These are phyloP conservation scores for Paraphoma sp. DNA, from an alignment of 2,329 filamentous ascomycete species.

Conservation along the genomic window DNA sequence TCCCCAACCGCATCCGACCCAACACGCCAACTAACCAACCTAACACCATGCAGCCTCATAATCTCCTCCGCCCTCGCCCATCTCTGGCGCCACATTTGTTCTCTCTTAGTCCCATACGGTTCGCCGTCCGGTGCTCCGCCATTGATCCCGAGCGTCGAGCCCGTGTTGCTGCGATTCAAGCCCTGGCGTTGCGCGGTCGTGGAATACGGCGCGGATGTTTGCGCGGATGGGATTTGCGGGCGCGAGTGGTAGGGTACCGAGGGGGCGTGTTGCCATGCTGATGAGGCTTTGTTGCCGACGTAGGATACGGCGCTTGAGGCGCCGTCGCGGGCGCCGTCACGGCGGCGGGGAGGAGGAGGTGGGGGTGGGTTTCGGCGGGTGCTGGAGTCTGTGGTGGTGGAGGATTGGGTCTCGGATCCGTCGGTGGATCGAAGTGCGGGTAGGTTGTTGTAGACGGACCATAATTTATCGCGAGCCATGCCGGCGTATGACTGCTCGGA, in stretches of 20 bases:
- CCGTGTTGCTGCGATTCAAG: constrained; percentile 33
- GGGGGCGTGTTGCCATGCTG: constrained; percentile 44
- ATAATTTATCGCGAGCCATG: constrained; percentile 48
- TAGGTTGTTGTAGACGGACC: constrained; percentile 49
- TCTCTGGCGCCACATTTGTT: constrained; percentile 74
- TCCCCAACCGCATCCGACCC: constrained; percentile 74
- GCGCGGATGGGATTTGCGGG: constrained; percentile 21
- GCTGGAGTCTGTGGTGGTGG: constrained; percentile 14
- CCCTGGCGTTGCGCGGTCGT: constrained; percentile 27
- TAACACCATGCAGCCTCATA: constrained; percentile 70
- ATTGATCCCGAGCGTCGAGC: constrained; percentile 29
- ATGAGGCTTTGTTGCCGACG: constrained; percentile 45
- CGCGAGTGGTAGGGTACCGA: constrained; percentile 35
- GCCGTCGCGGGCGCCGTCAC: constrained; percentile 47
- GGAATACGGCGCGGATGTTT: constrained; percentile 35
- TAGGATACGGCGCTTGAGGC: constrained; percentile 47
- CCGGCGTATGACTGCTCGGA: constrained; percentile 43
- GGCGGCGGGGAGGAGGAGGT: constrained; percentile 45
- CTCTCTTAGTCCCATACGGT: constrained; percentile 65
- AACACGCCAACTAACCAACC: constrained; percentile 74
- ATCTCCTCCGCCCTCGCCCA: constrained; percentile 69
- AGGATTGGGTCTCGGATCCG: constrained; percentile 13
- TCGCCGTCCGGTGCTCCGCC: constrained; percentile 24
- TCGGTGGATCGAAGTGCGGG: constrained; percentile 41
- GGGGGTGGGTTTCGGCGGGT: constrained; percentile 34